Evolutionary conservation across 345 rosid genomes (phyloP), one percentile per base, ranked within the genome.

Genomic region (Toxicodendron radicans): DNA sequence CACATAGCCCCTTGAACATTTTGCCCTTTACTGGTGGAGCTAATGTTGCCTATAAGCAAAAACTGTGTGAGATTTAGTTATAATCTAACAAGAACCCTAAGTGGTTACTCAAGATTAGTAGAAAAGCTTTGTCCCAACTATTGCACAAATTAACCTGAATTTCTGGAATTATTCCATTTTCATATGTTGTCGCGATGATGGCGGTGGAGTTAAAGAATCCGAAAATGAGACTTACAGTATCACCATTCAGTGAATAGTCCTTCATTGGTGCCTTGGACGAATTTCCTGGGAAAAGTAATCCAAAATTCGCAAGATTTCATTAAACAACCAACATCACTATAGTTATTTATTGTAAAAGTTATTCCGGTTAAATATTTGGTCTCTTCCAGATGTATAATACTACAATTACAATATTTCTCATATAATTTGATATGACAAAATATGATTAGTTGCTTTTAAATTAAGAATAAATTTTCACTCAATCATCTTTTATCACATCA

Each of bases 111-210:
- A 51, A 13, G 16, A 16, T 51, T 51, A 16, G 5, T 3, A 51
- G 54, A 14, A 51, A 51, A 13, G 16, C 18, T 3, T 13, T 51
- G 18, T 48, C 17, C 13, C 18, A 51, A 12, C 17, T 13, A 16
- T 51, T 51, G 54, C 54, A 51, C 3, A 4, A 51, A 13, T 66
- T 53, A 48, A 92, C 96, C 97, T 92, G 95, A 75, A 94, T 94
- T 80, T 94, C 97, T 8, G 97, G 97, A 74, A 95, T 92, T 66
- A 95, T 91, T 51, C 97, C 95, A 53, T 91, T 94, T 72, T 97
- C 99, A 46, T 76, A 91, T 1, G 95, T 80, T 16, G 97, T 88
- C 52, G 95, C 98, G 33, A 94, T 84, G 56, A 94, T 90, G 71
- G 97, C 90, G 43, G 89, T 84, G 23, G 97, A 95, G 79, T 89